These are phyloP conservation scores for Solanum megistacrolobum DNA, from an alignment of 257 asterid species.

Conservation along the genomic window DNA sequence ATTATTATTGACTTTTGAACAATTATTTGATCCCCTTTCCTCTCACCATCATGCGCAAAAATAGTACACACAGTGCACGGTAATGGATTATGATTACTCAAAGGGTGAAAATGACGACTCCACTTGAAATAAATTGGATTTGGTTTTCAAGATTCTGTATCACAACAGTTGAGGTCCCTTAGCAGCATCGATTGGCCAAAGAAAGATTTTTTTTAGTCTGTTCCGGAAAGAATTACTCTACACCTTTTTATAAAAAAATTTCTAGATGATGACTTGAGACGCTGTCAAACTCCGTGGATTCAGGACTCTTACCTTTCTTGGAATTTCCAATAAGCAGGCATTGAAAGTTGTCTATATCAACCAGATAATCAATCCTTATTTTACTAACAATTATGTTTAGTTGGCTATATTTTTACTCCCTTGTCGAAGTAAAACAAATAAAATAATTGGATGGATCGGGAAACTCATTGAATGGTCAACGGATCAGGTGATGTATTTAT, in stretches of 20 bases:
- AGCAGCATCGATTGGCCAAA: not conserved
- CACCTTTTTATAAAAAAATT: not conserved
- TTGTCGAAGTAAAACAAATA: not conserved
- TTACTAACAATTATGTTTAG: not conserved
- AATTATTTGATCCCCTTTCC: not conserved
- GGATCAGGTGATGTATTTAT: conserved; percentile 1
- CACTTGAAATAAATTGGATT: not conserved
- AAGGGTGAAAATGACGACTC: not conserved
- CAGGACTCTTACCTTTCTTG: not conserved
- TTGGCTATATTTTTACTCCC: not conserved
- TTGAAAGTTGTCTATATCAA: conserved; percentile 7
- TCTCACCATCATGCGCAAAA: not conserved
- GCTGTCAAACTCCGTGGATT: not conserved
- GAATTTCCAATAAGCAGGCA: not conserved
- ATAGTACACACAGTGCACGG: not conserved
- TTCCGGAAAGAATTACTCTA: not conserved
- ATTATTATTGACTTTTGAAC: not conserved
- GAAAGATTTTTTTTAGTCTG: not conserved
- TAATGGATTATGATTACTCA: not conserved
- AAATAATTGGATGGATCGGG: not conserved
- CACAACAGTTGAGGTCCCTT: not conserved
- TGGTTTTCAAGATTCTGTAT: not conserved
- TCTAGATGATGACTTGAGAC: not conserved
- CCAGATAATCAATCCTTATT: not conserved
- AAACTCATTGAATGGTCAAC: conserved; percentile 23